Evolutionary conservation across 2,329 filamentous ascomycete species (phyloP), one percentile per base, ranked within the genome.

Genomic region (Fusarium goolgardi): DNA sequence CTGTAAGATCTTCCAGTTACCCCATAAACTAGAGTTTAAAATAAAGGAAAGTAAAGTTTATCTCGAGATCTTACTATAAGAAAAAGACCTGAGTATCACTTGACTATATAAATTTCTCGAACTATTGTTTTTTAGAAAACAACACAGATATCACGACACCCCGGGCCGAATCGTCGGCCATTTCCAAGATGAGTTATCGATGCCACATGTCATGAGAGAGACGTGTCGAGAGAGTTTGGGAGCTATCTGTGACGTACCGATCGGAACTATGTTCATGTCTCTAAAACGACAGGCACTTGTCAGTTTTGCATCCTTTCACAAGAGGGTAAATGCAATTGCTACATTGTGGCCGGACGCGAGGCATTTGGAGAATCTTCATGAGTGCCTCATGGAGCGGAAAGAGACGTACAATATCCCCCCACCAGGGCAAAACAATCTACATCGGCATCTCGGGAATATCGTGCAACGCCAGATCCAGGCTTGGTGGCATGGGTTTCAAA

Each of bases 391-490:
- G 20, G 9, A 21, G 20, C 12, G 39, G 16, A 21, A 1, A 16
- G 39, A 9, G 39, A 8, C 21, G 8, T 16, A 23, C 15, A 13
- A 6, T 1, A 23, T 3, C 8, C 10, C 10, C 9, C 9, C 20
- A 41, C 20, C 13, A 5, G 13, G 23, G 15, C 20, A 41, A 23
- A 7, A 41, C 20, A 41, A 9, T 41, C 12, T 41, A 41, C 15
- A 12, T 43, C 10, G 23, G 23, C 10, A 11, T 25, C 40, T 25
- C 15, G 15, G 15, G 21, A 2, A 12, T 43, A 12, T 0, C 11
- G 18, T 18, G 23, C 6, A 25, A 2, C 2, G 3, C 6, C 8
- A 6, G 7, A 6, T 16, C 16, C 7, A 8, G 6, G 1, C 21
- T 25, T 7, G 15, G 16, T 27, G 9, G 9, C 3, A 27, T 9